These are phyloP conservation scores for Starmerella potacharoeniae DNA, from an alignment of 805 yeast species.

Conservation along the genomic window DNA sequence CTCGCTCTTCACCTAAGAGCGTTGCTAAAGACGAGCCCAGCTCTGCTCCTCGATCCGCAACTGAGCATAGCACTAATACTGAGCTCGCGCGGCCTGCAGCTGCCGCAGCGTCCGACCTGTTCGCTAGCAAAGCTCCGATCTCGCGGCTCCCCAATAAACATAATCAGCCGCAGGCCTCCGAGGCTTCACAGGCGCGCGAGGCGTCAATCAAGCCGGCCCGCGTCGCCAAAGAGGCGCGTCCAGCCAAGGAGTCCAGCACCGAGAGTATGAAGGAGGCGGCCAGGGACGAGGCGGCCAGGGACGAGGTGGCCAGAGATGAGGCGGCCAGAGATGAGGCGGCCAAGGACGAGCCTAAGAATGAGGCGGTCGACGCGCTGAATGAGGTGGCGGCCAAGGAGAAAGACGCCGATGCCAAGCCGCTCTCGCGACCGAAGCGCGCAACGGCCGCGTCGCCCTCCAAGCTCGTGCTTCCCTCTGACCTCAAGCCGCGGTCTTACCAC, in stretches of 20 bases:
- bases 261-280: not conserved
- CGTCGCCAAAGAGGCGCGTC: not conserved
- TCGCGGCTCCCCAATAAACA: not conserved
- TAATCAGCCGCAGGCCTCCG: not conserved
- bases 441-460: not conserved
- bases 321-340: not conserved
- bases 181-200: constrained; percentile 3
- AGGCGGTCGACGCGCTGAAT: too few relatives aligned
- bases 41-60: too few relatives aligned
- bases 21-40: too few relatives aligned
- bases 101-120: not conserved
- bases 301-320: not conserved
- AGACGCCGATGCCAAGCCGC: not conserved
- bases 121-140: not conserved
- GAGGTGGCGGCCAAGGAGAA: not conserved
- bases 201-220: not conserved
- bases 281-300: not conserved
- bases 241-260: not conserved
- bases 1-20: too few relatives aligned
- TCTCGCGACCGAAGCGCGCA: not conserved
- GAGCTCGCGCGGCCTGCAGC: not conserved
- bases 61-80: not conserved
- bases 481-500: constrained; percentile 1
- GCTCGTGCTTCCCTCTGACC: constrained; percentile 3
- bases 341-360: not conserved